Conservation (phyloP, 441 rosid genomes). For the Lagerstroemia fauriei region DNA sequence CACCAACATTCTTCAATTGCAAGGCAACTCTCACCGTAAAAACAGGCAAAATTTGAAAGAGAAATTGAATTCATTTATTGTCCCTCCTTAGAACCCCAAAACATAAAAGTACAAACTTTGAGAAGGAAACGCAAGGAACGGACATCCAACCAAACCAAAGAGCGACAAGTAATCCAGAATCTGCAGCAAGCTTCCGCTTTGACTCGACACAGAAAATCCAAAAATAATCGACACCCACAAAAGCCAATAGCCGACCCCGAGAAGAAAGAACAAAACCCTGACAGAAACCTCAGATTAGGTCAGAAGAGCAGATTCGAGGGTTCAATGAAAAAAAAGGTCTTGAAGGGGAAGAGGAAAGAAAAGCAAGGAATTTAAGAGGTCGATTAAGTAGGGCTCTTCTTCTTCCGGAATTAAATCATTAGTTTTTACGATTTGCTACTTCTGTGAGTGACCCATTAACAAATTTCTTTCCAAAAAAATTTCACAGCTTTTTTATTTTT, state of each 20-base stretch:
- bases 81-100: not conserved
- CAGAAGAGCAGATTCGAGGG: conserved; percentile 5
- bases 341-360: not conserved
- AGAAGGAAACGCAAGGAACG: not conserved
- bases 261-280: not conserved
- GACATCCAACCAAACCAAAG: not conserved
- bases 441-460: too few relatives aligned
- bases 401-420: too few relatives aligned
- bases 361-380: too few relatives aligned
- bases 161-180: not conserved
- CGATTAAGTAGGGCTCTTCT: too few relatives aligned
- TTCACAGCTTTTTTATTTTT: too few relatives aligned
- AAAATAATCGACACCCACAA: not conserved
- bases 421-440: too few relatives aligned
- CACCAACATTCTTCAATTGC: not conserved
- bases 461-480: too few relatives aligned
- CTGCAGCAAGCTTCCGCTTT: not conserved
- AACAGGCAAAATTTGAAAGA: not conserved
- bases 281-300: not conserved
- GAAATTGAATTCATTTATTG: not conserved
- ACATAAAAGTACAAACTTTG: not conserved
- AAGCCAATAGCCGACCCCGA: not conserved
- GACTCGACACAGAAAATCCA: not conserved
- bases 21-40: not conserved
- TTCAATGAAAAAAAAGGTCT: not conserved